Evolutionary conservation across 129 eudicot species (phyloP).

Genomic region (Centrapalus pauciflorus): DNA sequence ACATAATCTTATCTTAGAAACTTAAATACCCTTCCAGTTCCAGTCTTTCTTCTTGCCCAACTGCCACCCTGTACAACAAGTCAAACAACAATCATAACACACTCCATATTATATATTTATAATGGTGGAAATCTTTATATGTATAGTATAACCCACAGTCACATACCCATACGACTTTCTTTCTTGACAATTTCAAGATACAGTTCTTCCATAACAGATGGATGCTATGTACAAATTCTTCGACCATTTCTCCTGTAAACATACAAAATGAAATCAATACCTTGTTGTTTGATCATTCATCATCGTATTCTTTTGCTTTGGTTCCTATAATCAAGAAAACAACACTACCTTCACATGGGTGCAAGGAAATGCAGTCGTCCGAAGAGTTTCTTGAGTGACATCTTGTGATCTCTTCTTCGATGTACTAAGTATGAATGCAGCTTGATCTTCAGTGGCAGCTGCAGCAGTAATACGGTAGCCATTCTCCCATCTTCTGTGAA

Average conservation of each 20-base stretch:
- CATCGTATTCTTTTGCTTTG: not conserved
- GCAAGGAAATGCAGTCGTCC: slow-evolving; percentile 77
- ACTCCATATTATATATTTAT: too few relatives aligned
- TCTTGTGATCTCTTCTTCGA: slow-evolving; percentile 57
- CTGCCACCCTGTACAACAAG: not conserved
- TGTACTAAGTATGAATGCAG: slow-evolving; percentile 66
- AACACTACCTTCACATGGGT: slow-evolving; percentile 69
- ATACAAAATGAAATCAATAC: not conserved
- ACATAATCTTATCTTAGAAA: slow-evolving; percentile 1
- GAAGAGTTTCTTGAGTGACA: slow-evolving; percentile 81
- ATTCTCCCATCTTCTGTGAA: slow-evolving; percentile 76
- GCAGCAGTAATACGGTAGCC: slow-evolving; percentile 82
- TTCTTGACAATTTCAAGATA: slow-evolving; percentile 30
- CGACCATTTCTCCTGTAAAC: slow-evolving; percentile 78
- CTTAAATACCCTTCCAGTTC: slow-evolving; percentile 6
- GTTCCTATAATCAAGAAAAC: not conserved
- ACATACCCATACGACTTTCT: slow-evolving; percentile 13
- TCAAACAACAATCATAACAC: not conserved
- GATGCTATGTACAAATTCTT: slow-evolving; percentile 85
- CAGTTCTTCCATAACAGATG: slow-evolving; percentile 78
- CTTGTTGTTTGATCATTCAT: not conserved
- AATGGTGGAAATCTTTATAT: not conserved
- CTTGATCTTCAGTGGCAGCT: slow-evolving; percentile 81
- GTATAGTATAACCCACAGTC: not conserved
- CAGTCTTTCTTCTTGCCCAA: not conserved